phyloP scores from a whole-genome alignment of 129 eudicot genomes.

The Pittosporum tobira region DNA sequence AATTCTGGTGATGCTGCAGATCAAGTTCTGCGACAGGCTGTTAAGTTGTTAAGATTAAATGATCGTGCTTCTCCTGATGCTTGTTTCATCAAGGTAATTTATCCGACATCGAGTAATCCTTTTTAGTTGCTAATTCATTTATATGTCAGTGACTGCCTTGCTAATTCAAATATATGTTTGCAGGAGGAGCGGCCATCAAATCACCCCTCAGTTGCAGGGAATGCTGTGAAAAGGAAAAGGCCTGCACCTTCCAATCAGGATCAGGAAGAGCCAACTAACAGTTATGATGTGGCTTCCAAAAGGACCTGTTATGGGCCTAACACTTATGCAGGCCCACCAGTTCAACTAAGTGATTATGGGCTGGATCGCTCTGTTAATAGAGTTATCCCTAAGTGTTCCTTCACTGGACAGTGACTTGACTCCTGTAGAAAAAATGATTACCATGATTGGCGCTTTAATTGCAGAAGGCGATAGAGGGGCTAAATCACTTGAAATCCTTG shows the following conservation, averaged over 20 bases:
- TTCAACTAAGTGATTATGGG: constrained; percentile 31
- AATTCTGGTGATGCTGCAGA: constrained; percentile 98
- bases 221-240: constrained; percentile 48
- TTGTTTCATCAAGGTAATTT: constrained; percentile 52
- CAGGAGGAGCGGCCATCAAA: constrained; percentile 69
- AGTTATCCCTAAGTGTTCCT: constrained; percentile 36
- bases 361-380: constrained; percentile 47
- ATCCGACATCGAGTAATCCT: neutral
- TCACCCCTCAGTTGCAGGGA: constrained; percentile 34
- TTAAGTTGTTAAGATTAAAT: constrained; percentile 57
- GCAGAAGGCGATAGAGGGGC: constrained; percentile 98
- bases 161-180: neutral
- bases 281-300: constrained; percentile 34
- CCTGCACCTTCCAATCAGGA: constrained; percentile 39
- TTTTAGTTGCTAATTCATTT: neutral
- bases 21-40: constrained; percentile 78
- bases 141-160: constrained; percentile 4
- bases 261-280: constrained; percentile 38
- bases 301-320: constrained; percentile 48
- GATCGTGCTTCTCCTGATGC: constrained; percentile 68
- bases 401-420: constrained; percentile 35
- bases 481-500: constrained; percentile 78
- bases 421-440: constrained; percentile 91
- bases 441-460: constrained; percentile 80
- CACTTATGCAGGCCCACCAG: constrained; percentile 15